Evolutionary conservation across 23 red algal species (phyloP), one percentile per base, ranked within the genome.

Genomic region (Gracilaria gracilis): DNA sequence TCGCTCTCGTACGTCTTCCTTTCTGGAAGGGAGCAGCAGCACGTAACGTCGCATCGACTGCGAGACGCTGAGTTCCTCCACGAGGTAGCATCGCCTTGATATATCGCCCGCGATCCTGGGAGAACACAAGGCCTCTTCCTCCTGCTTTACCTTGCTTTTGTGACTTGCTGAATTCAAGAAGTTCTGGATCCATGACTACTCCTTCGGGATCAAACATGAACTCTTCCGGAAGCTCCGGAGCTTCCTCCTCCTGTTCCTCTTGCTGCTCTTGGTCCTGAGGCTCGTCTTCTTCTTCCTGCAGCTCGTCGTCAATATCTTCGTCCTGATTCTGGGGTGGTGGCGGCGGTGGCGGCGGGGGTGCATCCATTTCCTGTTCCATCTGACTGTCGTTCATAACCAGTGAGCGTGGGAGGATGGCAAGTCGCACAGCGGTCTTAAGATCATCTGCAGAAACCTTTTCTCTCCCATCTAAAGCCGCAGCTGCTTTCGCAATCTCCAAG

Each of bases 191-290:
- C 81, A 99, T 76, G 35, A 91, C 86, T 15, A 96, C 97, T 24
- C 94, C 97, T 50, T 99, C 97, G 32, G 97, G 94, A 85, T 99
- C 97, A 74, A 99, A 99, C 91, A 99, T 96, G 71, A 96, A 99
- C 80, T 99, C 97, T 72, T 99, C 93, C 9, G 97, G 97, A 47
- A 99, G 82, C 65, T 93, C 74, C 0, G 94, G 91, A 24, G 82
- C 92, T 48, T 94, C 89, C 33, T 96, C 90, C n/a, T 67, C 76
- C 49, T 99, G 66, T 69, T 99, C 94, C 46, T 96, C 84, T 33
- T 80, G 67, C 33, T 99, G 66, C 21, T 83, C 77, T 14, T 99
- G 50, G 31, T 99, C 65, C 37, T 90, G 79, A 35, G 91, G 33
- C 27, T 95, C 92, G 44, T 90, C 75, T 58, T 95, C 85, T 14